Evolutionary conservation across 1,284 basidiomycete genomes (phyloP), one percentile per base, ranked within the genome.

Genomic region (Fomes fomentarius): DNA sequence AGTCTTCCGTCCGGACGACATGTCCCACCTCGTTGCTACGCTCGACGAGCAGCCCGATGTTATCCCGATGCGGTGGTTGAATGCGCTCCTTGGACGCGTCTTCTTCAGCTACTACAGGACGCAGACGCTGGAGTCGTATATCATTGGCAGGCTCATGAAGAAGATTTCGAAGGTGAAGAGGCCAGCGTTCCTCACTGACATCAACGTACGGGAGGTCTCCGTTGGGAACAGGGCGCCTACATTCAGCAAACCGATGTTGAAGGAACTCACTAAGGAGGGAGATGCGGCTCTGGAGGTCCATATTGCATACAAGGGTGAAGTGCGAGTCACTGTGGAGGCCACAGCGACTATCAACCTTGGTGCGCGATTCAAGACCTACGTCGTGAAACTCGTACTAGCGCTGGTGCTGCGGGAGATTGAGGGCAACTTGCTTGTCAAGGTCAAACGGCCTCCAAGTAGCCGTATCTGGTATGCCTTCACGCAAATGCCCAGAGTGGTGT

Each of bases 401-500:
- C 88, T 90, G 14, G 87, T 96, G 1, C 73, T 99, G 39, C 87
- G 90, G 61, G 89, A 93, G 63, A 73, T 99, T 21, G 93, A 97
- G 63, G 96, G 96, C 15, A 96, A 97, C 67, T 69, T 98, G 42
- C 76, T 96, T 19, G 75, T 98, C 63, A 92, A 91, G 68, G 85
- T 98, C 63, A 99, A 98, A 71, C 84, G 88, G n/a, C 95, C 97
- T 10, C 97, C 97, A 1, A 94, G 90, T 67, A 96, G 92, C 69
- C 89, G 96, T 30, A 82, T 99, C 52, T 99, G 96, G 97, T 99
- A 96, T 72, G 95, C 93, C 1, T 99, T 99, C 70, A 97, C 95
- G n/a, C 80, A 89, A 58, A 84, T 87, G 72, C 96, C 97, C 0
- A 85, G 86, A 68, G 91, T 98, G 82, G 89, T 93, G 24, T 74